phyloP scores from a whole-genome alignment of 345 rosid genomes.

The Erysimum cheiranthoides region DNA sequence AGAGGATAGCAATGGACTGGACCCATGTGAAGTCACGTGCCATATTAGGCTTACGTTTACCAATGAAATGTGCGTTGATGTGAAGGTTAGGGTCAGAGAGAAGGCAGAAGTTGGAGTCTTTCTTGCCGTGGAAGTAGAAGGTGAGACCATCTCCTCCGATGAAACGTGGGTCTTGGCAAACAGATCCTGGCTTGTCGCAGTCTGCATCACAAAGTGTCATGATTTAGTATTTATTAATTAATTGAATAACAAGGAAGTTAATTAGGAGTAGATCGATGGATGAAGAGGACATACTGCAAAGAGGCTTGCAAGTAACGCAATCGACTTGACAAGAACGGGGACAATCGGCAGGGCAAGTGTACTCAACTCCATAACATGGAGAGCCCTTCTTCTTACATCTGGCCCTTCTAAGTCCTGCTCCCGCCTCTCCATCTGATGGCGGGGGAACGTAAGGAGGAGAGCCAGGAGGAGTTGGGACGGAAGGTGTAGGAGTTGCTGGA shows the following conservation, averaged over 20 bases:
- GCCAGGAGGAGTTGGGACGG: slow-evolving; percentile 10
- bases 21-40: slow-evolving; percentile 73
- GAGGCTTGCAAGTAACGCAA: slow-evolving; percentile 66
- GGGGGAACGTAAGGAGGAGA: slow-evolving; percentile 38
- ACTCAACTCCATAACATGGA: slow-evolving; percentile 53
- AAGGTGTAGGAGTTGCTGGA: not conserved
- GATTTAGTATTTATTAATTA: not conserved
- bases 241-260: not conserved
- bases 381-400: slow-evolving; percentile 51
- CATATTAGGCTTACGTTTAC: slow-evolving; percentile 54
- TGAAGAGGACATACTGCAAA: slow-evolving; percentile 55
- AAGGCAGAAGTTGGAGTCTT: slow-evolving; percentile 60
- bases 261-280: not conserved
- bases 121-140: slow-evolving; percentile 80
- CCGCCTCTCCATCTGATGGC: slow-evolving; percentile 33
- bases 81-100: slow-evolving; percentile 59
- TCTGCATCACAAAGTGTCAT: slow-evolving; percentile 40
- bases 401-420: slow-evolving; percentile 42
- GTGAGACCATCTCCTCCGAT: slow-evolving; percentile 68
- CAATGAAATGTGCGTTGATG: slow-evolving; percentile 66
- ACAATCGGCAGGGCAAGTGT: slow-evolving; percentile 56
- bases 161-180: slow-evolving; percentile 75
- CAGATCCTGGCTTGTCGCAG: slow-evolving; percentile 64
- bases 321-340: slow-evolving; percentile 61
- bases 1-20: slow-evolving; percentile 58